These are phyloP conservation scores for Colletotrichum costaricense DNA, from an alignment of 2,329 filamentous ascomycete genomes.

Conservation along the genomic window DNA sequence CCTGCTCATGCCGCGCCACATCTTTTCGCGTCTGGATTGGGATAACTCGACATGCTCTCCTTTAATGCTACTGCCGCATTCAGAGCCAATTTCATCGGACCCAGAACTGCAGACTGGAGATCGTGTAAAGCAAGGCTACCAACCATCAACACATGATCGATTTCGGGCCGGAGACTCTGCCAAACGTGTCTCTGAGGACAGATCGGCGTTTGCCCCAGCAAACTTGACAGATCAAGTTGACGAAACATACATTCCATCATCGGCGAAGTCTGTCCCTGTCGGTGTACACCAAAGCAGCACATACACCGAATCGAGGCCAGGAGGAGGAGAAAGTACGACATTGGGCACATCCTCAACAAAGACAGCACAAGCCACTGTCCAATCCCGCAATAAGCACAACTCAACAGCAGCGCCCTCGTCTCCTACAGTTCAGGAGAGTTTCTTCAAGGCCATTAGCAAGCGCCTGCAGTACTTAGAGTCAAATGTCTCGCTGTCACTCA, in stretches of 20 bases:
- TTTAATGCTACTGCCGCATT: neutral
- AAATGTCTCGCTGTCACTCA: conserved; percentile 90
- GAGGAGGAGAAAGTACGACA: conserved; percentile 1
- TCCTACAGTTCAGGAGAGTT: conserved; percentile 94
- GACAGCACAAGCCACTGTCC: conserved; percentile 41
- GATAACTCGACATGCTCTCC: conserved; percentile 10
- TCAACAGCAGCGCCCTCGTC: conserved; percentile 61
- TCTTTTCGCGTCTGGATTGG: neutral
- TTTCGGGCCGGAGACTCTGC: neutral
- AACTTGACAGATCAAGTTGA: neutral
- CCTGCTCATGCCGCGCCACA: neutral
- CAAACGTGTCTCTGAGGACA: neutral
- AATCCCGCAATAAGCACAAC: conserved; percentile 51
- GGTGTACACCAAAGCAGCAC: neutral
- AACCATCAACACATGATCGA: neutral
- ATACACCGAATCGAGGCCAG: neutral
- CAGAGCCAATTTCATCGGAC: neutral
- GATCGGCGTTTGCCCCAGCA: neutral
- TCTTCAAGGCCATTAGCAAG: conserved; percentile 97
- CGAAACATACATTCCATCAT: neutral
- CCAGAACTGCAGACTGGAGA: neutral
- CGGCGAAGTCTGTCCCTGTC: neutral
- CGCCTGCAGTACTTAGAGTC: conserved; percentile 90
- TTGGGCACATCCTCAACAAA: conserved; percentile 38
- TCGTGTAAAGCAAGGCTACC: neutral